Percentiles rank a stretch among this genome's conserved stretches.
phyloP scores from a whole-genome alignment of 1,139 yeast genomes.

The Zygoascus hellenicus region DNA sequence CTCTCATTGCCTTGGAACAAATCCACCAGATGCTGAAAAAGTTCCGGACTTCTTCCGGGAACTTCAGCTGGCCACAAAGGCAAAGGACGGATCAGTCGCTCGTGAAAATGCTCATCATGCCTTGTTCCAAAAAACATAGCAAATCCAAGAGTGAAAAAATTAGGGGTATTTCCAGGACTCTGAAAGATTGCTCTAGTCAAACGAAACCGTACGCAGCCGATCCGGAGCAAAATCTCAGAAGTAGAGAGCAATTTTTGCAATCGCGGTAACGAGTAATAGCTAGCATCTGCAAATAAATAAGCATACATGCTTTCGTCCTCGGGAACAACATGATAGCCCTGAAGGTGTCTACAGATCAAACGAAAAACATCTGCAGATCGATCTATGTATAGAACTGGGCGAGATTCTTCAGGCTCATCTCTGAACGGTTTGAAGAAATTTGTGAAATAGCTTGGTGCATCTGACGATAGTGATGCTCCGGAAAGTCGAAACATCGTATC shows the following conservation, averaged over 20 bases:
- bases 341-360: constrained; percentile 62
- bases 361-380: constrained; percentile 69
- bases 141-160: constrained; percentile 63
- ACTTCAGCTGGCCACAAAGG: constrained; percentile 56
- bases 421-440: constrained; percentile 36
- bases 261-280: constrained; percentile 60
- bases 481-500: constrained; percentile 44
- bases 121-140: constrained; percentile 38
- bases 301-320: constrained; percentile 55
- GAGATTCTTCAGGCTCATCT: constrained; percentile 21
- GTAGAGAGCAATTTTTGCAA: constrained; percentile 46
- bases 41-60: constrained; percentile 47
- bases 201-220: constrained; percentile 59
- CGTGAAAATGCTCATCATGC: constrained; percentile 28
- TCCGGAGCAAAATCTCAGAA: constrained; percentile 52
- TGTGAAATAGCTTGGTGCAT: constrained; percentile 53
- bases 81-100: constrained; percentile 64
- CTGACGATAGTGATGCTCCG: constrained; percentile 83
- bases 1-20: constrained; percentile 50
- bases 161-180: constrained; percentile 65
- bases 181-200: constrained; percentile 51
- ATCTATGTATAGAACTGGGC: constrained; percentile 60
- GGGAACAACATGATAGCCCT: constrained; percentile 56
- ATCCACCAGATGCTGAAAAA: constrained; percentile 57
- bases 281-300: constrained; percentile 64